These are phyloP conservation scores for Austroboletus niveus DNA, from an alignment of 1,284 basidiomycete species.

Conservation along the genomic window DNA sequence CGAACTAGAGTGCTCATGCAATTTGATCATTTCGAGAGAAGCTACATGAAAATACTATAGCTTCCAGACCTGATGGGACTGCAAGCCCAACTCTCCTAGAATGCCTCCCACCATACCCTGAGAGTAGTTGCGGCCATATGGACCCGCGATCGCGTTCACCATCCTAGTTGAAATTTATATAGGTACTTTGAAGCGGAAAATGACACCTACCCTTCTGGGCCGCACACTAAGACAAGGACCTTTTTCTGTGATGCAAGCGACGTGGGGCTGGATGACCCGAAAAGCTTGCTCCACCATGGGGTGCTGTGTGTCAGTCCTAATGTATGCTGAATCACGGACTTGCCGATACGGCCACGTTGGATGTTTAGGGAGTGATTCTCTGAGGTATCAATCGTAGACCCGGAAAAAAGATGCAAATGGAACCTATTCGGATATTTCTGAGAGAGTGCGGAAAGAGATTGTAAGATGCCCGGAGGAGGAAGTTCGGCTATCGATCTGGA, in stretches of 20 bases:
- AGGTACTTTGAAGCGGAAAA: slow-evolving; percentile 1
- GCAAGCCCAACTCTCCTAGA: slow-evolving; percentile 63
- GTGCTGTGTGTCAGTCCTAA: slow-evolving; percentile 32
- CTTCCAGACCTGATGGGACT: slow-evolving; percentile 66
- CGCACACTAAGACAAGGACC: slow-evolving; percentile 70
- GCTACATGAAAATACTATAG: slow-evolving; percentile 28
- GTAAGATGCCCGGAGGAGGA: slow-evolving; percentile 60
- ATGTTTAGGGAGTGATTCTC: slow-evolving; percentile 14
- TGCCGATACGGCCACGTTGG: slow-evolving; percentile 50
- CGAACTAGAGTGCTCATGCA: too few species aligned
- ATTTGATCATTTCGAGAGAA: too few species aligned
- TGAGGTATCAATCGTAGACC: slow-evolving; percentile 40
- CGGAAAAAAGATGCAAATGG: slow-evolving; percentile 59
- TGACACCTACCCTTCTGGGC: slow-evolving; percentile 69
- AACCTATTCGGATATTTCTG: slow-evolving; percentile 52
- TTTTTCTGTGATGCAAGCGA: slow-evolving; percentile 33
- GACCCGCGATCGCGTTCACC: slow-evolving; percentile 71
- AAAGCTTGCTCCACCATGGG: slow-evolving; percentile 47
- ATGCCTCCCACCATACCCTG: slow-evolving; percentile 71
- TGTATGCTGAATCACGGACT: slow-evolving; percentile 43
- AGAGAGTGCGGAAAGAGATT: slow-evolving; percentile 48
- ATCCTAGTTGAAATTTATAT: slow-evolving; percentile 47
- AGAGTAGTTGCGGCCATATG: slow-evolving; percentile 70
- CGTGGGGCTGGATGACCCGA: slow-evolving; percentile 24
- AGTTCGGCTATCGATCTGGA: slow-evolving; percentile 59